Evolutionary conservation across 352 stramenopile species (phyloP), one percentile per base, ranked within the genome.

Genomic region (Globisporangium camurandrum): DNA sequence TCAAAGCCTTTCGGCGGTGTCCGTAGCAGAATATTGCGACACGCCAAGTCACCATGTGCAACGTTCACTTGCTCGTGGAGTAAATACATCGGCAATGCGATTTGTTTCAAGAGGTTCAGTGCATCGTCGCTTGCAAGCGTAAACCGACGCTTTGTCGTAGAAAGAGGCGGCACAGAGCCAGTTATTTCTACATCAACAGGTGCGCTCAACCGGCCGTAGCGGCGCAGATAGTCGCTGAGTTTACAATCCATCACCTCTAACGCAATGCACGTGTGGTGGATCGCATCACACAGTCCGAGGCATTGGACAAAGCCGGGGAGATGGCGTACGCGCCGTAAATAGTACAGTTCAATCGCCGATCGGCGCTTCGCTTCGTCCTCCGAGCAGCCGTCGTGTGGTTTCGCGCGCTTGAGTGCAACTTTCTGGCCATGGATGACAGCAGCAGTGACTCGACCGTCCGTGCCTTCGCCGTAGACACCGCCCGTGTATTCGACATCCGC

Each of bases 191-290:
- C n/a, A n/a, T n/a, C n/a, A n/a, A n/a, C n/a, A n/a, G n/a, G n/a
- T n/a, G n/a, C n/a, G n/a, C n/a, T n/a, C n/a, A n/a, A n/a, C n/a
- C n/a, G n/a, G 6, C 80, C 78, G 45, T 89, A 87, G 28, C 73
- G 61, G 46, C 81, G 64, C 61, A 90, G 63, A 57, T 93, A 93
- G 54, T 93, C 81, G 50, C 81, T 93, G 12, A 93, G 64, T 49
- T 93, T 93, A 60, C 81, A 90, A 50, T 93, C 79, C 78, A 93
- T 86, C n/a, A 93, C 81, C 51, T 93, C 81, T 7, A 93, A 57
- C 1, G 81, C 81, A 30, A 93, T 93, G 49, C 81, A 93, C 11
- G 81, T 93, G 49, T 93, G 81, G 31, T 89, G 76, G 36, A 93
- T 90, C 30, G 60, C 81, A 48, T 93, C 81, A 46, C 81, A 93